These are phyloP conservation scores for Suhomyces maxii DNA, from an alignment of 1,139 yeast genomes.

Conservation along the genomic window DNA sequence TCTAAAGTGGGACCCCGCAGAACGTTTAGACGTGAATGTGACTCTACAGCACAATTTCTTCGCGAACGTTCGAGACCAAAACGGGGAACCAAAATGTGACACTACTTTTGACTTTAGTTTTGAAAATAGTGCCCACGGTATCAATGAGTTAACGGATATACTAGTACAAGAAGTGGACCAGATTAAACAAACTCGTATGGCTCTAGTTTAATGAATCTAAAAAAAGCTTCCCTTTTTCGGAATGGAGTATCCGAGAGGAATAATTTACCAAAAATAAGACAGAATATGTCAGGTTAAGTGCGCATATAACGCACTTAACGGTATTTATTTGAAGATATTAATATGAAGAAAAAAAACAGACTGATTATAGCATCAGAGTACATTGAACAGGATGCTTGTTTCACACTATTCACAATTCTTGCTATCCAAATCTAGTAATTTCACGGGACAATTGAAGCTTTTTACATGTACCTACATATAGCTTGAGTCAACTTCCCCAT, in stretches of 20 bases:
- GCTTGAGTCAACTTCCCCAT: no score
- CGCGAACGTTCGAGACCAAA: constrained; percentile 43
- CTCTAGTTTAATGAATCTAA: no score
- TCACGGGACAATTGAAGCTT: background rate
- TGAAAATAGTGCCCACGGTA: constrained; percentile 43
- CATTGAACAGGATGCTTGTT: background rate
- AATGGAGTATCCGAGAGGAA: no score
- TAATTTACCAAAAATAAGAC: no score
- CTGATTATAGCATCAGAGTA: no score
- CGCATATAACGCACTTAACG: no score
- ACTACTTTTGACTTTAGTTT: constrained; percentile 61
- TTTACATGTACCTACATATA: no score
- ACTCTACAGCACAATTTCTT: constrained; percentile 57
- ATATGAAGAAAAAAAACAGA: no score
- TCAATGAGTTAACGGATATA: constrained; percentile 43
- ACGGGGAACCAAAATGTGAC: constrained; percentile 51
- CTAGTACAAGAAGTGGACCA: constrained; percentile 47
- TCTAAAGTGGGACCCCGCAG: constrained; percentile 59
- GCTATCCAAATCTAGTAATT: background rate
- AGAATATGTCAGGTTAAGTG: no score
- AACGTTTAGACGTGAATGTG: constrained; percentile 48
- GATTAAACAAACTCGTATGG: constrained; percentile 21
- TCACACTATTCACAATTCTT: background rate
- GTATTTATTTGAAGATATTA: no score
- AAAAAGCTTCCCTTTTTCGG: no score